These are phyloP conservation scores for Leishmania martiniquensis DNA, from an alignment of 208 protist genomes.

Conservation along the genomic window DNA sequence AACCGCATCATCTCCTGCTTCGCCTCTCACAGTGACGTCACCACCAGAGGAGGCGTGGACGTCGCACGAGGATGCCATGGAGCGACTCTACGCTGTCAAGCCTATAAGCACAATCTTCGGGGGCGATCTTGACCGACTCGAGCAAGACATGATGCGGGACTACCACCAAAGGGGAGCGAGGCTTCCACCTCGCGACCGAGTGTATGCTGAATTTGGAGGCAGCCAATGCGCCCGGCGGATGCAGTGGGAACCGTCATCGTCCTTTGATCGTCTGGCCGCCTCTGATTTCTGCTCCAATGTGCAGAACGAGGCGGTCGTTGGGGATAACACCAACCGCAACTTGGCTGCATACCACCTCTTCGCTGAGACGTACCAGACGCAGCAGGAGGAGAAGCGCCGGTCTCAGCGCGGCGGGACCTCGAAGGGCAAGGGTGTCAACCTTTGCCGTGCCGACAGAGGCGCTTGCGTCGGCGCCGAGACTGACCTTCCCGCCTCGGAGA, in stretches of 20 bases:
- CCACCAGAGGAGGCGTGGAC: slow-evolving; percentile 26
- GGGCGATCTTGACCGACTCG: slow-evolving; percentile 77
- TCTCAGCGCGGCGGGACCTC: not conserved
- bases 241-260: slow-evolving; percentile 64
- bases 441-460: slow-evolving; percentile 5
- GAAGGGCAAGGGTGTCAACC: slow-evolving; percentile 19
- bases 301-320: slow-evolving; percentile 22
- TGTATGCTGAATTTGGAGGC: slow-evolving; percentile 58
- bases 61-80: slow-evolving; percentile 40
- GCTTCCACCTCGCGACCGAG: slow-evolving; percentile 52
- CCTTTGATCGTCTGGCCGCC: slow-evolving; percentile 43
- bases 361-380: slow-evolving; percentile 59
- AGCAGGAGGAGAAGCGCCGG: slow-evolving; percentile 23
- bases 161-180: slow-evolving; percentile 55
- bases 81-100: slow-evolving; percentile 45
- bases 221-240: slow-evolving; percentile 40
- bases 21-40: slow-evolving; percentile 11
- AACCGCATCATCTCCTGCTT: slow-evolving; percentile 19
- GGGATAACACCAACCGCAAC: slow-evolving; percentile 39
- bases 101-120: slow-evolving; percentile 73
- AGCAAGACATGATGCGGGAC: slow-evolving; percentile 78
- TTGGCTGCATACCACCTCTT: slow-evolving; percentile 55
- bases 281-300: slow-evolving; percentile 20
- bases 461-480: not conserved
- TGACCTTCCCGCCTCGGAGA: slow-evolving; percentile 45